Percentiles rank a stretch among this genome's conserved stretches.
Conservation (phyloP, 1,284 basidiomycete genomes). For the Dichomitus squalens region DNA sequence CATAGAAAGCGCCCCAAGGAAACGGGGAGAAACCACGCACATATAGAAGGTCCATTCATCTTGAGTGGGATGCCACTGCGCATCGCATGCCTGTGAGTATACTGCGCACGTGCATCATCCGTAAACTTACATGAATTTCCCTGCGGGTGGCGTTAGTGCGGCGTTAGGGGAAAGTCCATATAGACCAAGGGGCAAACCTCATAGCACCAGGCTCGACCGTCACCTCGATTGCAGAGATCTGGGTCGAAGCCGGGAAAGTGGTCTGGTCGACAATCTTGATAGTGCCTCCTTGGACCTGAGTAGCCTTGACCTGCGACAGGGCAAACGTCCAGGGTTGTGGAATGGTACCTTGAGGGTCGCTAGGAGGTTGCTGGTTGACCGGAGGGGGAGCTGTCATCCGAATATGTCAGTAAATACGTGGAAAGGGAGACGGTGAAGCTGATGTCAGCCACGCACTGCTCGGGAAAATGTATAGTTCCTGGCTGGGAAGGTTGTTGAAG, state of each 20-base stretch:
- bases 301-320: constrained; percentile 55
- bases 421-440: background rate
- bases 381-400: constrained; percentile 33
- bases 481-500: constrained; percentile 58
- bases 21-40: constrained; percentile 26
- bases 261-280: constrained; percentile 66
- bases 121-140: constrained; percentile 33
- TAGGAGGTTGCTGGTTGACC: constrained; percentile 42
- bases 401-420: background rate
- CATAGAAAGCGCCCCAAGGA: background rate
- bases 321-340: constrained; percentile 57
- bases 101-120: constrained; percentile 6
- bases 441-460: constrained; percentile 39
- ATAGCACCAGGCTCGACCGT: constrained; percentile 70
- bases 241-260: constrained; percentile 52
- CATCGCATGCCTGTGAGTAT: constrained; percentile 1
- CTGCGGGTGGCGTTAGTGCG: constrained; percentile 25
- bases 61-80: constrained; percentile 73
- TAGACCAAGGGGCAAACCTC: constrained; percentile 22
- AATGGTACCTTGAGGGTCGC: constrained; percentile 54
- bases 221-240: constrained; percentile 68
- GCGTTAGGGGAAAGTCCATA: constrained; percentile 1
- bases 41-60: constrained; percentile 67
- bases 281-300: constrained; percentile 56
- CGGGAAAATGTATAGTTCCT: constrained; percentile 73